Conservation (phyloP, 2,329 filamentous ascomycete genomes). For the Cladosporium oxysporum region DNA sequence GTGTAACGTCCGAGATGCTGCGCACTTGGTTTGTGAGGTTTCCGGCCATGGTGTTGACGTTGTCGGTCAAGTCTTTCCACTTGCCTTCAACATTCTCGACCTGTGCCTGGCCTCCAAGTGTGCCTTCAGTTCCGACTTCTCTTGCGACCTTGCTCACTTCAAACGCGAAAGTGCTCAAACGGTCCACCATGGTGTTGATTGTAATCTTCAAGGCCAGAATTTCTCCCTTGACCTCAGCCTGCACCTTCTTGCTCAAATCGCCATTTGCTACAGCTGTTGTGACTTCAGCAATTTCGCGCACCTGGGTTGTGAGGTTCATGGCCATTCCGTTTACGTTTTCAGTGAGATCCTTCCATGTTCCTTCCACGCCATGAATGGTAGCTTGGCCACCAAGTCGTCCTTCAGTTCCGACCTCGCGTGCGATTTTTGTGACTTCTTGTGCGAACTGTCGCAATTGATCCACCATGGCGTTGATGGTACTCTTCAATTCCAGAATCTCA, state of each 20-base stretch:
- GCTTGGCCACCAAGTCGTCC: constrained; percentile 54
- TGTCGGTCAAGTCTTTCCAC: constrained; percentile 67
- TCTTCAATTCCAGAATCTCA: constrained; percentile 54
- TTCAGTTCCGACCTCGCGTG: constrained; percentile 55
- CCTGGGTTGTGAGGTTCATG: constrained; percentile 52
- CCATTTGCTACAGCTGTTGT: constrained; percentile 55
- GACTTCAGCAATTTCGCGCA: constrained; percentile 56
- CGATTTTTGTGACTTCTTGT: constrained; percentile 56
- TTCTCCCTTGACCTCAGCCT: constrained; percentile 54
- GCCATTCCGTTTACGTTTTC: constrained; percentile 58
- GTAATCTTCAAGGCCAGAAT: constrained; percentile 76
- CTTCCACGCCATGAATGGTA: constrained; percentile 55
- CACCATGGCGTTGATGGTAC: constrained; percentile 56
- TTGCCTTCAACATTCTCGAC: constrained; percentile 67
- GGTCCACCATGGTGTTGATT: constrained; percentile 69
- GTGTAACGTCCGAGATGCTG: constrained; percentile 90
- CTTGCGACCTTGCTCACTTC: constrained; percentile 67
- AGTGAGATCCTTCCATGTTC: constrained; percentile 57
- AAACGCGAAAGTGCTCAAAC: constrained; percentile 64
- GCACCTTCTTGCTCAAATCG: constrained; percentile 55
- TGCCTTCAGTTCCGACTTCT: constrained; percentile 66
- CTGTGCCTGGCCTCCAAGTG: constrained; percentile 63
- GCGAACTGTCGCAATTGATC: constrained; percentile 56
- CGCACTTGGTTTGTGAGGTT: constrained; percentile 71
- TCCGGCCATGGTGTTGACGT: constrained; percentile 68